Base-by-base conservation (phyloP, 1,284 basidiomycete species). In the Golubevia pallescens region DNA sequence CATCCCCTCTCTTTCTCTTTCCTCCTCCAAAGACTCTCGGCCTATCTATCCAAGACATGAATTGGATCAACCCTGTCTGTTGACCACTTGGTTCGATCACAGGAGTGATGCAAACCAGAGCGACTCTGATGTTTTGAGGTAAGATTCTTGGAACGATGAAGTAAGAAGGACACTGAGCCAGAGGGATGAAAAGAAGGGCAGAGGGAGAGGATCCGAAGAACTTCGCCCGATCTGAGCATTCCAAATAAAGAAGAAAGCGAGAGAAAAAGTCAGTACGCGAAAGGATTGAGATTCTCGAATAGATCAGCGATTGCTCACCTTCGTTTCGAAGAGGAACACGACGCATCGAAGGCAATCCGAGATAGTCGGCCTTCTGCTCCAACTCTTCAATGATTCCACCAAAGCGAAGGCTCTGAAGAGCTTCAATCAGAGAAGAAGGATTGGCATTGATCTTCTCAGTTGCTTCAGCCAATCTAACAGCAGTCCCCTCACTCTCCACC, bases 61-160 rank as follows among this genome's bases (percentile, higher is more conserved):
- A 38, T 10, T 38, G 34, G 10, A 38, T 38, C 34, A 38, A 5
- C 34, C 34, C 34, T 4, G 34, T 38, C 34, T 38, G 1, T 90
- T 92, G 62, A 93, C 90, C 76, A 93, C 92, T 64, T 90, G 88
- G 87, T 93, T 89, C 32, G 89, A 86, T 86, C 92, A 88, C 66
- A 52, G 60, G 48, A 7, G 24, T 55, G 14, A 68, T 42, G 32
- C 68, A 90, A 65, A 93, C 91, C 48, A 93, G 88, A 2, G 92
- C 93, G 77, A 91, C 93, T 58, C 90, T 89, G 77, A 93, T 91
- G 61, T 90, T 89, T 60, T 90, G 89, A 75, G 93, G 92, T 0
- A 91, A 91, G 71, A 93, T 91, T 57, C 92, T 90, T 52, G 92
- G 87, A 10, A 93, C 91, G 20, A 93, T 89, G 79, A 93, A 93